Base-by-base conservation (phyloP, 768 basidiomycete species). In the Solioccasus polychromus region DNA sequence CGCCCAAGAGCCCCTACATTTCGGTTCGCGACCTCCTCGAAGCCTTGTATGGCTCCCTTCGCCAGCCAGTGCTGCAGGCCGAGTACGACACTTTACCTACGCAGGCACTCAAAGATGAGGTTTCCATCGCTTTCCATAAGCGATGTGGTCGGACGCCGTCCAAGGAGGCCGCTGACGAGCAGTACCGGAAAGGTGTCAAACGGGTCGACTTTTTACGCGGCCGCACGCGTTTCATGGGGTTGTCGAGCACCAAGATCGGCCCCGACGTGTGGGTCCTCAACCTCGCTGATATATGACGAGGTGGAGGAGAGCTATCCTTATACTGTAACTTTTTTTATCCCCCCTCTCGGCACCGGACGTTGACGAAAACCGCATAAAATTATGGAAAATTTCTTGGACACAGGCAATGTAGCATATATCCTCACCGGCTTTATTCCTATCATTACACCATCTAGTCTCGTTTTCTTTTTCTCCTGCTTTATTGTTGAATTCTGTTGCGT, bases 181-280 rank as follows among this genome's bases (percentile, higher is more conserved):
- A 81, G 59, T 64, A 68, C 49, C 52, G 52, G 10, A 75, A 75
- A 54, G 78, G 77, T 0, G 52, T 82, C 17, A 79, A 75, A 59
- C 62, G 78, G 39, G 70, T 83, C 0, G 81, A 83, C 59, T 81
- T 79, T 53, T 60, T 83, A 38, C 59, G 67, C 39, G 69, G 62
- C 19, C 63, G 59, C 15, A 69, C 61, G 3, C 68, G 61, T 53
- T 74, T 82, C 60, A 71, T 69, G 48, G 80, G 80, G 15, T 45
- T 79, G 28, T 64, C 71, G 7, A 67, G 72, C 50, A 66, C 60
- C 40, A 59, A 58, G 38, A 53, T 63, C 0, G 63, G 63, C 3
- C 66, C 68, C 6, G 70, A 75, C 26, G 65, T 65, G 2, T 68
- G 76, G 67, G 11, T 36, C 26, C 23, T 67, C 8, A 67, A 67